Base-by-base conservation (phyloP, 441 rosid species). In the Pelargonium exstipulatum region DNA sequence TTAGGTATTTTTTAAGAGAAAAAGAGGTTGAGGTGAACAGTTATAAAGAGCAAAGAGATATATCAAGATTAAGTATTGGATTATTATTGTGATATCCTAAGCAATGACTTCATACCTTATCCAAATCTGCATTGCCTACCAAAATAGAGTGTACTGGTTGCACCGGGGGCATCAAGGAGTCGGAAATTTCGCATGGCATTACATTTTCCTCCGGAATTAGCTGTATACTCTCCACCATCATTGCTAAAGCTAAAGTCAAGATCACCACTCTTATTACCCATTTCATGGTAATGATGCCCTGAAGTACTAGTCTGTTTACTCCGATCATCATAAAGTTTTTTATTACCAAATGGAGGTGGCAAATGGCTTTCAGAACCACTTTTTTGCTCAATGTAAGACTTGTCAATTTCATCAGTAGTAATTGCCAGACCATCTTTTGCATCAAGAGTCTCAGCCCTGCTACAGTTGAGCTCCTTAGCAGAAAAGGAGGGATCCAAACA, bases 21-120 rank as follows among this genome's bases (percentile, higher is more conserved):
- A 55, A 14, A 55, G 20, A 17, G 24, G 61, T 55, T 16, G 17
- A 17, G 17, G 61, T 55, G 24, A 16, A 53, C 57, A 16, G 7
- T 14, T 6, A 53, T 13, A 49, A 49, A 49, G 57, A 14, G 57
- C 61, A 55, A 22, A 55, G 61, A 55, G 8, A 16, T 55, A 55
- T 17, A 55, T 14, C 61, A 16, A 6, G 61, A 55, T 55, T 55
- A 51, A 51, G 7, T 51, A 16, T 51, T 51, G 58, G 58, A n/a
- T 51, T 51, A 3, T 14, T 51, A 2, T 6, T 14, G 58, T 4
- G 8, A 55, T 46, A 46, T 55, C 24, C 61, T 55, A 5, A 20
- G 66, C 20, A 29, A 74, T 20, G 22, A 12, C 42, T 40, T 26
- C 8, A 69, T 77, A 84, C 88, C 87, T 80, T 74, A 51, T 72